Evolutionary conservation across 805 yeast genomes (phyloP).

Genomic region (Jamesozyma lodderae): DNA sequence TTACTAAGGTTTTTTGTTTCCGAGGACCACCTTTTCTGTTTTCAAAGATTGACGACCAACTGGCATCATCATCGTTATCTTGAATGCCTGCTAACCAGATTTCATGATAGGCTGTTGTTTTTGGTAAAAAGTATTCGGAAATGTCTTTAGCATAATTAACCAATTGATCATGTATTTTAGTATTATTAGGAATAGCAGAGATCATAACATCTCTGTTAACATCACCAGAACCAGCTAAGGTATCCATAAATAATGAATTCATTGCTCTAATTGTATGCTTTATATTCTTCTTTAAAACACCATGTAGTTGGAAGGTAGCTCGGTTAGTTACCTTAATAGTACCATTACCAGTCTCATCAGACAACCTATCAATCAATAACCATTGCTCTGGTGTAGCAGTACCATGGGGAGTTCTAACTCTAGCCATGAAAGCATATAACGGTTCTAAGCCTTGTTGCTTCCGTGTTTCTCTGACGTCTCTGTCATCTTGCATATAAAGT

Average conservation of each 20-base stretch:
- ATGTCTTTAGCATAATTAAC: constrained; percentile 52
- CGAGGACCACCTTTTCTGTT: constrained; percentile 65
- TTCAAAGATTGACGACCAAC: constrained; percentile 57
- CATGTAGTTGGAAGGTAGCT: constrained; percentile 95
- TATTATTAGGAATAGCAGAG: constrained; percentile 80
- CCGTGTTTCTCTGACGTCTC: constrained; percentile 89
- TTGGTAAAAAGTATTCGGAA: constrained; percentile 78
- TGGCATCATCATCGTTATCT: constrained; percentile 51
- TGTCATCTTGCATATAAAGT: constrained; percentile 96
- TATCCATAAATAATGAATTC: constrained; percentile 84
- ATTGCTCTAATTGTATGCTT: constrained; percentile 89
- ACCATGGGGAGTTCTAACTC: constrained; percentile 94
- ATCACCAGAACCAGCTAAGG: constrained; percentile 97
- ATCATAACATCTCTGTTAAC: constrained; percentile 94
- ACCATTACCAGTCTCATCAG: constrained; percentile 80
- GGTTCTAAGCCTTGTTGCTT: constrained; percentile 91
- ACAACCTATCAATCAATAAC: constrained; percentile 73
- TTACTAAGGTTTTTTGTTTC: constrained; percentile 72
- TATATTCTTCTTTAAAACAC: constrained; percentile 81
- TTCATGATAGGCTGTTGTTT: constrained; percentile 93
- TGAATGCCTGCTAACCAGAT: constrained; percentile 90
- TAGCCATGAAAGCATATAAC: constrained; percentile 92
- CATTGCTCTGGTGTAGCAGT: constrained; percentile 81
- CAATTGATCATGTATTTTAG: constrained; percentile 71
- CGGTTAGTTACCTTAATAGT: constrained; percentile 92